phyloP scores from a whole-genome alignment of 2,329 filamentous ascomycete genomes.

The Scytalidium sp. region DNA sequence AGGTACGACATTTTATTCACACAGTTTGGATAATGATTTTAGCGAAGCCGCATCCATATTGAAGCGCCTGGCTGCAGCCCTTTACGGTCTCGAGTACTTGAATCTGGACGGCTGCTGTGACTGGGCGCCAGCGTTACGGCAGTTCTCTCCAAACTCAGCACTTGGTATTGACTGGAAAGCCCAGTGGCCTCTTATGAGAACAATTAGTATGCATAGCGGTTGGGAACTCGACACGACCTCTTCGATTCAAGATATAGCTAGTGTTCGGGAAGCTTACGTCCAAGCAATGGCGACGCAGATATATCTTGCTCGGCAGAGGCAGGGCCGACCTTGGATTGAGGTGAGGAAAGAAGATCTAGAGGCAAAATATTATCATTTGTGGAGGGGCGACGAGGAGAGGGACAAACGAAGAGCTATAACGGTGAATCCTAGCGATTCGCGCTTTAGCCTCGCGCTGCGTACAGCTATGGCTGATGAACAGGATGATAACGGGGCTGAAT shows the following conservation, averaged over 20 bases:
- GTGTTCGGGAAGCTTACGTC: conserved; percentile 11
- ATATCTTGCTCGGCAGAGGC: conserved; percentile 13
- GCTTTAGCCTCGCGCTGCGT: too few species aligned
- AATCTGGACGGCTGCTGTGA: conserved; percentile 57
- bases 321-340: conserved; percentile 12
- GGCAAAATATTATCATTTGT: conserved; percentile 12
- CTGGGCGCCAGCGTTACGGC: conserved; percentile 40
- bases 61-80: conserved; percentile 47
- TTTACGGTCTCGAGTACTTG: conserved; percentile 59
- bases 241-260: conserved; percentile 7
- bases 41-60: conserved; percentile 55
- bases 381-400: conserved; percentile 3
- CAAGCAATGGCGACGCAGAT: conserved; percentile 13
- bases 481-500: too few species aligned
- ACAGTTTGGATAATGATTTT: conserved; percentile 57
- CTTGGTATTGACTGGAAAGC: conserved; percentile 21
- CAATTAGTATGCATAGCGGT: conserved; percentile 14
- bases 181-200: conserved; percentile 19
- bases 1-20: conserved; percentile 55
- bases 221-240: conserved; percentile 7
- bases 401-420: neutral
- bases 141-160: neutral
- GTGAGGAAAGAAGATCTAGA: conserved; percentile 18
- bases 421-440: too few species aligned
- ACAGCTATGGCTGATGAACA: too few species aligned